Evolutionary conservation across 805 yeast genomes (phyloP), one percentile per base, ranked within the genome.

Genomic region (Pichia membranifaciens): DNA sequence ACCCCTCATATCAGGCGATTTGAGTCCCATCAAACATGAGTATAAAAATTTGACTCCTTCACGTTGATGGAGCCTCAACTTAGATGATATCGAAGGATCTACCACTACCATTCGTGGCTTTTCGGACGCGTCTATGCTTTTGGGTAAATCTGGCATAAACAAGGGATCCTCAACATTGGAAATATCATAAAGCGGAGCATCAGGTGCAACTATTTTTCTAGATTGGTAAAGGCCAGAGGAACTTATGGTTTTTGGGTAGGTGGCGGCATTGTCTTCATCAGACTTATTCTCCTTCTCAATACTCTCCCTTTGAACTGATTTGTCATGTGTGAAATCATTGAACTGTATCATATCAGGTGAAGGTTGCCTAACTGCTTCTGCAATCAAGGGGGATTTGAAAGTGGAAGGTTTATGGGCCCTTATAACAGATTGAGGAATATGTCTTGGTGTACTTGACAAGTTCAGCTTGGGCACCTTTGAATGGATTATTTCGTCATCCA

Each of bases 31-130:
- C 1, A 90, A 75, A 55, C 96, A 87, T 48, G 85, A 84, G 60
- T 87, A 87, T 55, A 93, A 67, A 58, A 93, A 93, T 45, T 67
- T 62, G 0, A 91, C 86, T 2, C 96, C 99, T 53, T 84, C 90
- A 13, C 76, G 65, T 62, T 93, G 99, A 66, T 93, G 98, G 0
- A 85, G 83, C 23, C 98, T 71, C n/a, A 93, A 67, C 7, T 63
- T 58, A 23, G 66, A 62, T 0, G 78, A 67, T 1, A 86, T 55
- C 0, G 66, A 47, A 0, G 87, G 87, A 56, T 84, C 91, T 10
- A 84, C 75, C 0, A 78, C 73, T 1, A 82, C 83, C 46, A 72
- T 79, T 13, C 53, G 45, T 13, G 29, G 22, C 20, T 31, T 21
- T 43, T 48, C 50, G 13, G 51, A 29, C 16, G 41, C 41, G 20